phyloP scores from a whole-genome alignment of 345 rosid species.

The sweet orange (Citrus sinensis) region DNA sequence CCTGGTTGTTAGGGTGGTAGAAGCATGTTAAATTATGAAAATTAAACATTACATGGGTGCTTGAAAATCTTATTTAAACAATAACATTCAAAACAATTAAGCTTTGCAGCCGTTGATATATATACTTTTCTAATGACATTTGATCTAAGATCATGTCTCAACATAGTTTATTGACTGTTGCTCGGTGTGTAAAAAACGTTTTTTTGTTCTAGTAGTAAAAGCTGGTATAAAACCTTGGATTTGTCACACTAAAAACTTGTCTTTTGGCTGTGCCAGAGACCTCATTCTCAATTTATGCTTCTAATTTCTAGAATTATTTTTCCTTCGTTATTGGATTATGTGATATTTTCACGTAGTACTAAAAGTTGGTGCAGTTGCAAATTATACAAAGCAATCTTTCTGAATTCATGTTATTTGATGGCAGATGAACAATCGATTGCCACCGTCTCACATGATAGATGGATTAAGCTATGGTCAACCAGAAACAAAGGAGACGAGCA shows the following conservation, averaged over 20 bases:
- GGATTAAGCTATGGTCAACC: constrained; percentile 9
- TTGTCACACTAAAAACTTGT: neutral
- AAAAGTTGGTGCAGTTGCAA: neutral
- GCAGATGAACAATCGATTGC: neutral
- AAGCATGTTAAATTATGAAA: too few relatives aligned
- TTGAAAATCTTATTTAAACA: neutral
- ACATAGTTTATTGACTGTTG: neutral
- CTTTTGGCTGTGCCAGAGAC: neutral
- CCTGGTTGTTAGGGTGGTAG: too few relatives aligned
- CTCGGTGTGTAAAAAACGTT: too few relatives aligned
- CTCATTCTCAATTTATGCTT: neutral
- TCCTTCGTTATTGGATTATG: neutral
- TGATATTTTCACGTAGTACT: neutral
- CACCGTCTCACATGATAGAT: constrained; percentile 6
- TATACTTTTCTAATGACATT: neutral
- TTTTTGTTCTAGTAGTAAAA: too few relatives aligned
- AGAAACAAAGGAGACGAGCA: neutral
- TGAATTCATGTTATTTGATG: neutral
- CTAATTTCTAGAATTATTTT: neutral
- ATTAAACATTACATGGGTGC: neutral
- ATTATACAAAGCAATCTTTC: neutral
- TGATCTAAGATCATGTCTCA: neutral
- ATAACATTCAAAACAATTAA: neutral
- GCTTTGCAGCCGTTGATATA: neutral
- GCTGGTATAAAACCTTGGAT: neutral